Percentiles rank a stretch among this genome's conserved stretches.
phyloP scores from a whole-genome alignment of 148 eudicot species.

The Heliosperma pusillum region DNA sequence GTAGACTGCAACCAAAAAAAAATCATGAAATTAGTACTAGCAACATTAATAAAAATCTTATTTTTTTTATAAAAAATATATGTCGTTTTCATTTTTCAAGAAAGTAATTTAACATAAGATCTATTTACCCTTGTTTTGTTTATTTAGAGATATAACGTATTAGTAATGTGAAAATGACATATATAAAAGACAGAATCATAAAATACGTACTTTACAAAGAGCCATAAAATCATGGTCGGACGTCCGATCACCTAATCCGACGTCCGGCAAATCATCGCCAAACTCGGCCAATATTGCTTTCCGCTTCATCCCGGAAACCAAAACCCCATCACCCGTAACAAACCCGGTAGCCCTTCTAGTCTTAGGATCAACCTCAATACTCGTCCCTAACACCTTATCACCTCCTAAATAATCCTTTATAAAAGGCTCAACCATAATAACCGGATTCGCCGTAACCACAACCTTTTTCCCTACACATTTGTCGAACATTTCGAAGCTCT shows the following conservation, averaged over 20 bases:
- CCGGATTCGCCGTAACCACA: constrained; percentile 86
- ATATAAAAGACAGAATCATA: too few species aligned
- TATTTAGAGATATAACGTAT: too few species aligned
- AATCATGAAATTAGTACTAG: neutral
- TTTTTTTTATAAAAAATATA: too few species aligned
- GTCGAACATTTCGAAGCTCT: constrained; percentile 73
- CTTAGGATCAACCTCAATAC: constrained; percentile 81
- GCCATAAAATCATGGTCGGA: constrained; percentile 96
- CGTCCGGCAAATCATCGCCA: constrained; percentile 64
- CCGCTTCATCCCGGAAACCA: constrained; percentile 74
- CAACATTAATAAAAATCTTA: too few species aligned
- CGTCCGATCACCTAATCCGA: constrained; percentile 86
- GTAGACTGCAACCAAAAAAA: neutral
- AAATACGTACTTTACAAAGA: constrained; percentile 56
- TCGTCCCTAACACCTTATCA: constrained; percentile 87
- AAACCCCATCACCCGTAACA: constrained; percentile 64
- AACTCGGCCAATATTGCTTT: constrained; percentile 66
- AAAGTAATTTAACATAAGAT: too few species aligned
- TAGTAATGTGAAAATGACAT: too few species aligned
- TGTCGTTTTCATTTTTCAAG: too few species aligned
- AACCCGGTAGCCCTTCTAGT: constrained; percentile 74
- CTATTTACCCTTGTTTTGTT: too few species aligned
- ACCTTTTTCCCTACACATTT: constrained; percentile 58
- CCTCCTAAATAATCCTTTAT: constrained; percentile 78
- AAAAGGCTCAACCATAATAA: constrained; percentile 84